A percentile compares a stretch with the other conserved stretches of the same genome.
Evolutionary conservation across 2,329 filamentous ascomycete species (phyloP).

Genomic region (Pyricularia sp.): DNA sequence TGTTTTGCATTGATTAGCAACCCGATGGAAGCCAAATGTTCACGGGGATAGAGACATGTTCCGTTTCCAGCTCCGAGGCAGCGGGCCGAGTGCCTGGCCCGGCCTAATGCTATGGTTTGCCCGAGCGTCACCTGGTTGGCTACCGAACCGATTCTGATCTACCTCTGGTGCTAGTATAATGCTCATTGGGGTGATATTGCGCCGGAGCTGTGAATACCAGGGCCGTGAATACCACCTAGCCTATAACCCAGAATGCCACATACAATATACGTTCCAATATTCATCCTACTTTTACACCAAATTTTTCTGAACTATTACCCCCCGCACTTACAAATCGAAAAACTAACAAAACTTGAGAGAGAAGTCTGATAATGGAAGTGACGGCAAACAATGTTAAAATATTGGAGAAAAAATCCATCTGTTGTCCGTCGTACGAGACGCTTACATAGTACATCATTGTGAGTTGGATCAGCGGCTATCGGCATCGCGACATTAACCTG

Average conservation of each 20-base stretch:
- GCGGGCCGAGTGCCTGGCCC: neutral
- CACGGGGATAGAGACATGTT: neutral
- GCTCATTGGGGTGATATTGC: neutral
- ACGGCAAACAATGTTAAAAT: neutral
- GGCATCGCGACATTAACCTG: constrained; percentile 2
- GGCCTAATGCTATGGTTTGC: neutral
- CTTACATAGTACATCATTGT: neutral
- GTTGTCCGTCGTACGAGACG: neutral
- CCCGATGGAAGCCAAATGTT: neutral
- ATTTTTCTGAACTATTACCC: no score
- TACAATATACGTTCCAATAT: neutral
- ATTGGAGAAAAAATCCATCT: neutral
- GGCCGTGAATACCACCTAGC: neutral
- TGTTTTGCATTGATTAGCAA: neutral
- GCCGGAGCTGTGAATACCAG: no score
- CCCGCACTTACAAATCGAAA: neutral
- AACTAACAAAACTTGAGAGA: no score
- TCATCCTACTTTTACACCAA: no score
- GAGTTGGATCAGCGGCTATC: neutral
- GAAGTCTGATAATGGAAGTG: neutral
- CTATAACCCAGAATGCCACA: neutral
- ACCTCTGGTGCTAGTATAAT: neutral
- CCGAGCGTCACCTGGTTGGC: neutral
- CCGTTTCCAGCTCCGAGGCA: neutral
- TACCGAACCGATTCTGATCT: neutral